Percentiles rank a stretch among this genome's conserved stretches.
These are phyloP conservation scores for Jatropha curcas DNA, from an alignment of 345 rosid species.

Conservation along the genomic window DNA sequence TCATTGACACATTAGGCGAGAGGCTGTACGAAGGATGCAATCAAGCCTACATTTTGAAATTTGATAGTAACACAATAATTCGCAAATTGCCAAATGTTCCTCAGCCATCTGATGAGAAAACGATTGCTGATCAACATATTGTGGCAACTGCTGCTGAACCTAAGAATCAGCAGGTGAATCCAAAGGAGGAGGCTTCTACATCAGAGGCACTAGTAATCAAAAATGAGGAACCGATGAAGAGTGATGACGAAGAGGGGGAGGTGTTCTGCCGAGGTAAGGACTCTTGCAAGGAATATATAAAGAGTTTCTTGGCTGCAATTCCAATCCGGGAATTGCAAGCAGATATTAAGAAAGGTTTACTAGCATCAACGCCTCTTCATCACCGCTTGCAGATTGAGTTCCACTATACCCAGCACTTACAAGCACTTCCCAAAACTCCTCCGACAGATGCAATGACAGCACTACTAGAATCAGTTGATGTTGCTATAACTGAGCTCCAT, in stretches of 20 bases:
- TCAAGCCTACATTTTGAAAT: slow-evolving; percentile 93
- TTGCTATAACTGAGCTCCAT: slow-evolving; percentile 26
- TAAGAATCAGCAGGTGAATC: slow-evolving; percentile 29
- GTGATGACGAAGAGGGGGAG: slow-evolving; percentile 43
- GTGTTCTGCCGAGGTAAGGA: slow-evolving; percentile 77
- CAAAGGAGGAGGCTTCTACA: slow-evolving; percentile 35
- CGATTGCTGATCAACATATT: slow-evolving; percentile 36
- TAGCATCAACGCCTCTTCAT: slow-evolving; percentile 67
- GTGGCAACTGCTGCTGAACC: slow-evolving; percentile 30
- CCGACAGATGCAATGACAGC: slow-evolving; percentile 20
- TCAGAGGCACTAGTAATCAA: slow-evolving; percentile 17
- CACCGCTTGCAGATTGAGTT: slow-evolving; percentile 89
- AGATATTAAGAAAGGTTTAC: slow-evolving; percentile 84
- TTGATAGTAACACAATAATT: slow-evolving; percentile 59
- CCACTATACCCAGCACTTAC: slow-evolving; percentile 59
- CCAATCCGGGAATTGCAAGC: slow-evolving; percentile 84
- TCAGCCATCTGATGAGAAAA: slow-evolving; percentile 45
- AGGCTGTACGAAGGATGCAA: slow-evolving; percentile 90
- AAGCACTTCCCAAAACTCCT: slow-evolving; percentile 23
- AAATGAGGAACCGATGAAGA: slow-evolving; percentile 28
- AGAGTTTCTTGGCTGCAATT: slow-evolving; percentile 93
- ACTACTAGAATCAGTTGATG: slow-evolving; percentile 20
- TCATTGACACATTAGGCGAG: slow-evolving; percentile 94
- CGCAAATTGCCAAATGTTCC: slow-evolving; percentile 37
- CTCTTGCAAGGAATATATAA: slow-evolving; percentile 90